These are phyloP conservation scores for Emergomyces pasteurianus DNA, from an alignment of 2,329 filamentous ascomycete genomes.

Conservation along the genomic window DNA sequence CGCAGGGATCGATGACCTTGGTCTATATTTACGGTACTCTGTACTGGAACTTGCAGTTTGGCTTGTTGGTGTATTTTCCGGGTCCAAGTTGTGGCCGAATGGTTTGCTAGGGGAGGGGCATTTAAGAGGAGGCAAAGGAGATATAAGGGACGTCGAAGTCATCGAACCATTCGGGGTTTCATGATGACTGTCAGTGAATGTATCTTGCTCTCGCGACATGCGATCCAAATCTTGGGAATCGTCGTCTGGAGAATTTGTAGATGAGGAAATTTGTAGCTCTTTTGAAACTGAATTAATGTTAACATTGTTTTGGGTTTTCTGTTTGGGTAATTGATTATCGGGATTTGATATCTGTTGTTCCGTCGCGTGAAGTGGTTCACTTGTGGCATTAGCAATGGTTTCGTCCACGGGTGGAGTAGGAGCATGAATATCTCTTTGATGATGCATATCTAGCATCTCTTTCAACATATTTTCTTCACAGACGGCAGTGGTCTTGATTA, in stretches of 20 bases:
- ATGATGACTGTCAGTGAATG: slow-evolving; percentile 17
- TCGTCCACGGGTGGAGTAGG: neutral
- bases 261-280: neutral
- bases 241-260: slow-evolving; percentile 3
- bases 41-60: slow-evolving; percentile 7
- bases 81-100: slow-evolving; percentile 9
- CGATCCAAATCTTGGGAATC: slow-evolving; percentile 13
- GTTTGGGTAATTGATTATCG: neutral
- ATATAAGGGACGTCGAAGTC: slow-evolving; percentile 18
- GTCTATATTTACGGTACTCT: slow-evolving; percentile 44
- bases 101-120: slow-evolving; percentile 7
- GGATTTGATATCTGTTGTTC: neutral
- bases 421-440: neutral
- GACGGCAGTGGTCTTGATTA: neutral
- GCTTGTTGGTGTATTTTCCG: slow-evolving; percentile 6
- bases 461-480: neutral
- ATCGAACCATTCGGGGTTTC: slow-evolving; percentile 21
- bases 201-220: slow-evolving; percentile 13
- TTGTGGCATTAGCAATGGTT: neutral
- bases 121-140: slow-evolving; percentile 14
- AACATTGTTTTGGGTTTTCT: neutral
- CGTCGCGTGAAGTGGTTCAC: neutral
- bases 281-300: neutral
- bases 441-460: neutral
- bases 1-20: slow-evolving; percentile 73